These are phyloP conservation scores for Voacanga thouarsii DNA, from an alignment of 257 asterid genomes.

Conservation along the genomic window DNA sequence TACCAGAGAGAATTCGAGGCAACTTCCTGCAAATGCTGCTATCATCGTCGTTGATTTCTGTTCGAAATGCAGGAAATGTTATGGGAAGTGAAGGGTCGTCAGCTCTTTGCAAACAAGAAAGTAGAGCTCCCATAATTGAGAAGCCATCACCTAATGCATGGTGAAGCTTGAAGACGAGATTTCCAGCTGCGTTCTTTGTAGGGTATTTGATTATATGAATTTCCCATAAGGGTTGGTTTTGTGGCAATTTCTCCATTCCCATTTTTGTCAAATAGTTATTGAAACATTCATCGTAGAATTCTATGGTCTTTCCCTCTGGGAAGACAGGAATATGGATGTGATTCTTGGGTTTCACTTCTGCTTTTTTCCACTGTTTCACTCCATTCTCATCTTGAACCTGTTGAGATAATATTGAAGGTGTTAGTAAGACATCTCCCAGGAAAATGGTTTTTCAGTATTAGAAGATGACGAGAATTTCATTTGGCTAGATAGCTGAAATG, in stretches of 20 bases:
- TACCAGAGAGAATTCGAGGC: slow-evolving; percentile 13
- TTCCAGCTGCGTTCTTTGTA: slow-evolving; percentile 35
- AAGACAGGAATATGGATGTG: slow-evolving; percentile 29
- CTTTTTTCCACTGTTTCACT: slow-evolving; percentile 34
- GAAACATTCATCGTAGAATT: slow-evolving; percentile 36
- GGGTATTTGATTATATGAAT: slow-evolving; percentile 39
- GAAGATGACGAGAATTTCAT: not conserved
- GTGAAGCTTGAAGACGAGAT: slow-evolving; percentile 36
- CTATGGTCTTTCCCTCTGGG: slow-evolving; percentile 25
- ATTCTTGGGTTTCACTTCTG: slow-evolving; percentile 29
- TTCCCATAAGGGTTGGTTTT: slow-evolving; percentile 42
- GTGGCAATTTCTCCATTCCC: slow-evolving; percentile 31
- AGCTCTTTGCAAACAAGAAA: slow-evolving; percentile 38
- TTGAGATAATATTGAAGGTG: not conserved
- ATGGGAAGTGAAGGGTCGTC: slow-evolving; percentile 41
- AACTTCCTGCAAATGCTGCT: slow-evolving; percentile 9
- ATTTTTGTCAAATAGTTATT: slow-evolving; percentile 33
- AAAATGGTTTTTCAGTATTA: not conserved
- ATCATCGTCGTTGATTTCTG: not conserved
- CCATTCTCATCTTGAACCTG: slow-evolving; percentile 32
- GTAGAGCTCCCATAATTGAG: slow-evolving; percentile 44
- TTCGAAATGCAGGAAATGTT: slow-evolving; percentile 27
- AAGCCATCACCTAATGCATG: slow-evolving; percentile 48
- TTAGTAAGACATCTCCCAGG: not conserved
- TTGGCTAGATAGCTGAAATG: no score